Evolutionary conservation across 2,329 filamentous ascomycete species (phyloP).

Genomic region (Penicillium sp.): DNA sequence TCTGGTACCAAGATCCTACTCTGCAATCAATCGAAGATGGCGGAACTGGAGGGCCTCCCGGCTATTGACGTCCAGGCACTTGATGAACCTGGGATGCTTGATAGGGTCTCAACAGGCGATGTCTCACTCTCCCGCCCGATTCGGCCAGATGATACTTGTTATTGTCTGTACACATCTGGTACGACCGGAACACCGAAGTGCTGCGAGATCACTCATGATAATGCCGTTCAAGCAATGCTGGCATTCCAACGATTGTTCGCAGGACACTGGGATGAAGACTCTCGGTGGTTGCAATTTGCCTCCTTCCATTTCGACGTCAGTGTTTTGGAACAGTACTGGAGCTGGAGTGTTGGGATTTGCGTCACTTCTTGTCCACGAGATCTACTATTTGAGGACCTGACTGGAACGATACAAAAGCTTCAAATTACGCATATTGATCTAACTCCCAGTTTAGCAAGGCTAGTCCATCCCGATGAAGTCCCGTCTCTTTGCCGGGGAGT

Average conservation of each 20-base stretch:
- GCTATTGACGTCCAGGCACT: slow-evolving; percentile 47
- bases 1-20: slow-evolving; percentile 65
- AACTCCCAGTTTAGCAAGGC: slow-evolving; percentile 78
- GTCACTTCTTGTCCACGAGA: slow-evolving; percentile 80
- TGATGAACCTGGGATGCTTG: slow-evolving; percentile 41
- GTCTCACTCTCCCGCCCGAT: slow-evolving; percentile 37
- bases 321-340: slow-evolving; percentile 92
- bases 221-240: slow-evolving; percentile 84
- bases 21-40: slow-evolving; percentile 50
- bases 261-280: slow-evolving; percentile 69
- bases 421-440: slow-evolving; percentile 87
- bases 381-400: slow-evolving; percentile 78
- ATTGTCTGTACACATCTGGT: slow-evolving; percentile 83
- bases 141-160: slow-evolving; percentile 61
- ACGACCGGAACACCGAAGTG: slow-evolving; percentile 86
- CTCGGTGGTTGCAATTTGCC: slow-evolving; percentile 88
- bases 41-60: slow-evolving; percentile 36
- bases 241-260: slow-evolving; percentile 76
- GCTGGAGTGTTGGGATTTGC: slow-evolving; percentile 85
- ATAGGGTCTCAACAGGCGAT: slow-evolving; percentile 34
- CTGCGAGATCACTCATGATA: slow-evolving; percentile 84
- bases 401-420: slow-evolving; percentile 67
- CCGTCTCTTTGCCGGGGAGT: slow-evolving; percentile 77
- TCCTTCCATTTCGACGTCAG: slow-evolving; percentile 94
- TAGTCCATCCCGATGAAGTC: slow-evolving; percentile 75